phyloP scores from a whole-genome alignment of 2,329 filamentous ascomycete species.

The Neonectria magnoliae region DNA sequence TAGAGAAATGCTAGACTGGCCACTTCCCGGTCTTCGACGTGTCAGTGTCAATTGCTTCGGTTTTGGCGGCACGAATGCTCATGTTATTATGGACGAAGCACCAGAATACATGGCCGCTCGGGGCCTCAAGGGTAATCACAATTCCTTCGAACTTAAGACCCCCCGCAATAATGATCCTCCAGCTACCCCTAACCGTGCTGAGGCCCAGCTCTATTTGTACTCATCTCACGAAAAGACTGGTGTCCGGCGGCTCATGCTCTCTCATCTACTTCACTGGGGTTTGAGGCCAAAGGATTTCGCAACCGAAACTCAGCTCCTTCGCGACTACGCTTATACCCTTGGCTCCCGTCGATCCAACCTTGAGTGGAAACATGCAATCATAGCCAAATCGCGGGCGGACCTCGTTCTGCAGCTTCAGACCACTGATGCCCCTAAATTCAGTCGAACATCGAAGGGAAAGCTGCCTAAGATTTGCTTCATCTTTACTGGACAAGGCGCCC shows the following conservation, averaged over 20 bases:
- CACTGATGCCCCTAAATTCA: slow-evolving; percentile 29
- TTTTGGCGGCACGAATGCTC: slow-evolving; percentile 66
- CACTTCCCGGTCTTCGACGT: slow-evolving; percentile 55
- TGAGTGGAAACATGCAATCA: slow-evolving; percentile 54
- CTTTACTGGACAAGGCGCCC: slow-evolving; percentile 57
- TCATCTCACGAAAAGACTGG: slow-evolving; percentile 57
- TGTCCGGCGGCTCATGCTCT: slow-evolving; percentile 48
- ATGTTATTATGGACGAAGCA: slow-evolving; percentile 62
- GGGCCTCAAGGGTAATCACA: slow-evolving; percentile 50
- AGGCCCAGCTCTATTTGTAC: slow-evolving; percentile 53
- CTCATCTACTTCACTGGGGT: slow-evolving; percentile 48
- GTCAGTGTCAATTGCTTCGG: slow-evolving; percentile 68
- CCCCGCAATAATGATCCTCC: neutral
- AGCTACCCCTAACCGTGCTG: neutral
- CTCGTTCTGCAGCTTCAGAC: slow-evolving; percentile 45
- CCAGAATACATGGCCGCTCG: slow-evolving; percentile 51
- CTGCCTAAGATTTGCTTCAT: slow-evolving; percentile 51
- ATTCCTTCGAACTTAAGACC: slow-evolving; percentile 38
- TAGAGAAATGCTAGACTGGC: slow-evolving; percentile 54
- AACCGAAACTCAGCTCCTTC: slow-evolving; percentile 38
- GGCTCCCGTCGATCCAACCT: slow-evolving; percentile 55
- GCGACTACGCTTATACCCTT: slow-evolving; percentile 59
- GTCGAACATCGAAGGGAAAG: slow-evolving; percentile 41
- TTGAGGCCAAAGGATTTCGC: slow-evolving; percentile 8
- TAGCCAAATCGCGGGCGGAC: slow-evolving; percentile 48